Percentiles rank a stretch among this genome's conserved stretches.
phyloP scores from a whole-genome alignment of 768 basidiomycete species.

The Trametes coccinea region DNA sequence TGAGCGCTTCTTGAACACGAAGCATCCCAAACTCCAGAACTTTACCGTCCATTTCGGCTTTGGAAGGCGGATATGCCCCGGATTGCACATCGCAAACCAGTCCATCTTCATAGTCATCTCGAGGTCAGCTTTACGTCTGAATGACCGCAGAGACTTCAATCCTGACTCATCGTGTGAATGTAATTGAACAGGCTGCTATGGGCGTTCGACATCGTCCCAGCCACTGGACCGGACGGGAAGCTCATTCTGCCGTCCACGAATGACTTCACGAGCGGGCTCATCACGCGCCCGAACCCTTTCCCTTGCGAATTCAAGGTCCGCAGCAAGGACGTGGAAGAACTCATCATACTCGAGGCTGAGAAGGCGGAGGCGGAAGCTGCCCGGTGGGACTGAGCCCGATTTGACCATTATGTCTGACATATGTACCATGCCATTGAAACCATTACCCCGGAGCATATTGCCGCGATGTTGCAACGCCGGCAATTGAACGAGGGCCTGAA shows the following conservation, averaged over 20 bases:
- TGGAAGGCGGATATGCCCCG: constrained; percentile 26
- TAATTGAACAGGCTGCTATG: constrained; percentile 16
- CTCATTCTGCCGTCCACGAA: constrained; percentile 2
- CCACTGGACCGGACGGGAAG: neutral
- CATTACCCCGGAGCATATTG: too few species aligned
- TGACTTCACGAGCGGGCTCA: constrained; percentile 6
- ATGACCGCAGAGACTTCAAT: neutral
- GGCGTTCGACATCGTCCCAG: constrained; percentile 22
- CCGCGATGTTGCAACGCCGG: too few species aligned
- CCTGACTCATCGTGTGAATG: neutral
- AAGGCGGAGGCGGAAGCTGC: constrained; percentile 8
- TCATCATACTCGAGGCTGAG: constrained; percentile 1
- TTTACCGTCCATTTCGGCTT: constrained; percentile 26
- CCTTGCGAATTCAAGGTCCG: constrained; percentile 7
- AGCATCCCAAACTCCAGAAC: constrained; percentile 15
- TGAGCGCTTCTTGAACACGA: constrained; percentile 25
- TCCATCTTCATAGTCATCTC: constrained; percentile 17
- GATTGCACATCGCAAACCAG: constrained; percentile 21
- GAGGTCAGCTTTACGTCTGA: constrained; percentile 3
- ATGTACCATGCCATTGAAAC: too few species aligned
- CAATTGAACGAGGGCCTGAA: too few species aligned
- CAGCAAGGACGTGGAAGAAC: neutral
- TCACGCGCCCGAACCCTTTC: constrained; percentile 4
- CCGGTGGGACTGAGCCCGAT: neutral
- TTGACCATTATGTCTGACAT: neutral